Base-by-base conservation (phyloP, 306 rosid genomes). In the Myrica gale region DNA sequence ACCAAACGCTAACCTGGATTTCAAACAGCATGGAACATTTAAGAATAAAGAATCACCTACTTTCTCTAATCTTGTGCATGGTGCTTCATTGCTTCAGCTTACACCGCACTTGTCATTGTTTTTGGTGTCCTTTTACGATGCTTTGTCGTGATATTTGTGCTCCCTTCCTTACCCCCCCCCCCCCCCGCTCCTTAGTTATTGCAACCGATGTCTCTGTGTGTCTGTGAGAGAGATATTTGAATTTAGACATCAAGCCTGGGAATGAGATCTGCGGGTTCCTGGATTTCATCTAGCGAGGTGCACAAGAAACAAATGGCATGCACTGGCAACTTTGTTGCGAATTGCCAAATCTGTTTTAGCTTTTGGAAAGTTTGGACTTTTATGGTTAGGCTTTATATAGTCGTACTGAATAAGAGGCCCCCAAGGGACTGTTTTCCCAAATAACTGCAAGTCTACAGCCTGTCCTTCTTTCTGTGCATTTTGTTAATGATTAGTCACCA, bases 91-190 rank as follows among this genome's bases (percentile, higher is more conserved):
- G 70, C 76, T 84, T 71, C 80, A 42, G 47, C 21, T 79, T 43
- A 74, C 62, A 74, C 62, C 45, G 44, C 45, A 42, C 45, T 42
- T 26, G 72, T 71, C 75, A 54, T 80, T 60, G 71, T 44, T 70
- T 79, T 67, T 32, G 4, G 68, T 72, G 67, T 45, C 9, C 69
- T 74, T 72, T 78, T 62, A 32, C 54, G 48, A 82, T 72, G 78
- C 66, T 73, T 63, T 75, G 72, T 75, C 75, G 73, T 72, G 83
- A 79, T 69, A 51, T 81, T 71, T 84, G 82, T 82, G 85, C 84
- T 67, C 69, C 74, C 83, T 76, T 78, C 21, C 69, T 82, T 73
- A n/a, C n/a, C n/a, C n/a, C n/a, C n/a, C 21, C 69, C 80, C 43
- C 2, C 55, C 26, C 69, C 85, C 76, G 67, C 72, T 82, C 71